phyloP scores from a whole-genome alignment of 1,139 yeast genomes.

The Debaryomyces fabryi region DNA sequence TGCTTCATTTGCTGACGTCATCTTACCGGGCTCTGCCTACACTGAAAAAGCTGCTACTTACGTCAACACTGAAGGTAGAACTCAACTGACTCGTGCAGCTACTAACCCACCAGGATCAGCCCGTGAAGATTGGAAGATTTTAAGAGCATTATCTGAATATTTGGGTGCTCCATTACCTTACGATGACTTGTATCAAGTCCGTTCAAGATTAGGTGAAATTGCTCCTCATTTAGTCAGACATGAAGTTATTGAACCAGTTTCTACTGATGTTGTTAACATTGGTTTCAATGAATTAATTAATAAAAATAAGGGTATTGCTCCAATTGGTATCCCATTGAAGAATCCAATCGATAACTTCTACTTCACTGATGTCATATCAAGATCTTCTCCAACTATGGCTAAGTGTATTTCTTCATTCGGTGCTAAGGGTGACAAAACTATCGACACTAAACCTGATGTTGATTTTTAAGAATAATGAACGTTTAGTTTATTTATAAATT shows the following conservation, averaged over 20 bases:
- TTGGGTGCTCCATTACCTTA: constrained; percentile 73
- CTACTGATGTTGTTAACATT: constrained; percentile 56
- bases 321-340: constrained; percentile 55
- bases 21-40: constrained; percentile 86
- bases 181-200: constrained; percentile 70
- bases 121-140: constrained; percentile 90
- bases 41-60: constrained; percentile 89
- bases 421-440: constrained; percentile 60
- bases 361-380: constrained; percentile 84
- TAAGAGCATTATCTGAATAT: constrained; percentile 83
- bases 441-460: constrained; percentile 51
- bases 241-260: constrained; percentile 73
- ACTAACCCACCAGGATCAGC: constrained; percentile 91
- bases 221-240: constrained; percentile 83
- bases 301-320: constrained; percentile 42
- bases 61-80: constrained; percentile 89
- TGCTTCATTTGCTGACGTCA: constrained; percentile 86
- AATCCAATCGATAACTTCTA: constrained; percentile 82
- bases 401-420: constrained; percentile 73
- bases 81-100: constrained; percentile 85
- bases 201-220: constrained; percentile 71
- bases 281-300: constrained; percentile 56
- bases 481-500: constrained; percentile 3
- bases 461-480: constrained; percentile 25
- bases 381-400: constrained; percentile 91